Evolutionary conservation across 768 basidiomycete genomes (phyloP).

Genomic region (Serendipita indica): DNA sequence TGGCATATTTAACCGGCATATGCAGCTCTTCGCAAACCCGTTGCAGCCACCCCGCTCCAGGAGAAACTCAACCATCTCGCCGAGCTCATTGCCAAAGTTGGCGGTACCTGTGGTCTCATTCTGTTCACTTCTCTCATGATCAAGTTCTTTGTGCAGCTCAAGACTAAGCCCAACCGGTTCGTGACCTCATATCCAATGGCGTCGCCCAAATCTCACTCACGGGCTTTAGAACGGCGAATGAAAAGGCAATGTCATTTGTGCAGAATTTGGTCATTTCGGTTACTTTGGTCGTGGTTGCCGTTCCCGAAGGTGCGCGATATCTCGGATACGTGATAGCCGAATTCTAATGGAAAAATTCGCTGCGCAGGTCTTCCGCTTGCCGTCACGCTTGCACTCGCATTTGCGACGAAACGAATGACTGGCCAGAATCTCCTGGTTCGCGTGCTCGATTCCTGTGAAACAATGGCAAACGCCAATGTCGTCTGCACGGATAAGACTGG

Average conservation of each 20-base stretch:
- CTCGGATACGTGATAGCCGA: neutral
- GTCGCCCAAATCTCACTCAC: neutral
- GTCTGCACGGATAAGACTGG: conserved; percentile 95
- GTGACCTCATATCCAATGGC: conserved; percentile 13
- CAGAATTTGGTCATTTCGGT: conserved; percentile 91
- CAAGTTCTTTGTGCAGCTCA: conserved; percentile 84
- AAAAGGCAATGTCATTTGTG: conserved; percentile 83
- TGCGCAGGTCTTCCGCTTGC: conserved; percentile 73
- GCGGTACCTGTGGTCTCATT: conserved; percentile 62
- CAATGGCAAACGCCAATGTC: conserved; percentile 95
- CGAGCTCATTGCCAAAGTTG: conserved; percentile 86
- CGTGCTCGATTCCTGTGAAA: conserved; percentile 92
- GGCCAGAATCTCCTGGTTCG: conserved; percentile 89
- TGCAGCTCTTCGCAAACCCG: conserved; percentile 68
- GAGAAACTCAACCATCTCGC: conserved; percentile 88
- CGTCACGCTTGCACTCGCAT: conserved; percentile 89
- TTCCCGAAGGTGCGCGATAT: conserved; percentile 55
- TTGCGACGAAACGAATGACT: conserved; percentile 98
- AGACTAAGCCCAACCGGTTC: conserved; percentile 43
- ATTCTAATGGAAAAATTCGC: conserved; percentile 4
- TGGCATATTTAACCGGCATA: conserved; percentile 4
- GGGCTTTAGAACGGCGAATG: conserved; percentile 40
- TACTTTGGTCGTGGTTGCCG: conserved; percentile 76
- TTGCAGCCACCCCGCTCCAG: conserved; percentile 86
- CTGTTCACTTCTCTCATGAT: conserved; percentile 83